A percentile compares a stretch with the other conserved stretches of the same genome.
These are phyloP conservation scores for Fragaria iinumae DNA, from an alignment of 306 rosid genomes.

Conservation along the genomic window DNA sequence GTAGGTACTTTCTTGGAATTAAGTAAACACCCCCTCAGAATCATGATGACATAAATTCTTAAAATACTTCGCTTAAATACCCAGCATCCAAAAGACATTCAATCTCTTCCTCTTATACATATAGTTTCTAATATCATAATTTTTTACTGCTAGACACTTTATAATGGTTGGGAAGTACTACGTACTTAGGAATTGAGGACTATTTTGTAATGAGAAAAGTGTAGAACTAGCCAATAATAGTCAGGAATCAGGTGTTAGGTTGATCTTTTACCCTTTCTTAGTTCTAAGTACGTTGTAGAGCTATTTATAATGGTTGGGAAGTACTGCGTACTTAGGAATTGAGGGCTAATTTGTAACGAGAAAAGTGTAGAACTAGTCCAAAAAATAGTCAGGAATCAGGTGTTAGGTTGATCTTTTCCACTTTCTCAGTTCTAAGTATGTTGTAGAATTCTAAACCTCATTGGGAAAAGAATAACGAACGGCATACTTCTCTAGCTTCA, in stretches of 20 bases:
- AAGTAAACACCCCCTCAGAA: background rate
- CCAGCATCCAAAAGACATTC: background rate
- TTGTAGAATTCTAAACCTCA: background rate
- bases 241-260: background rate
- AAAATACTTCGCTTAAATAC: background rate
- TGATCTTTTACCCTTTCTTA: background rate
- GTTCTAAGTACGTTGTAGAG: background rate
- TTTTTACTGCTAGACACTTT: background rate
- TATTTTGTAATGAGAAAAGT: background rate
- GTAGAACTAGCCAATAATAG: background rate
- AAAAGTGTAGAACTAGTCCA: background rate
- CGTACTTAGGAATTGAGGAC: background rate
- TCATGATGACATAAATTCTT: background rate
- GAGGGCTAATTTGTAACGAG: background rate
- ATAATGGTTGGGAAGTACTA: background rate
- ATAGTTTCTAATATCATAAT: background rate
- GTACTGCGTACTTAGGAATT: background rate
- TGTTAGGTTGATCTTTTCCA: background rate
- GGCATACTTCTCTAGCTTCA: background rate
- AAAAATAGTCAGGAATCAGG: background rate
- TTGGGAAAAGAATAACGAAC: background rate
- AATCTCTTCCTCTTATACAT: background rate
- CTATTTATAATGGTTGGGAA: background rate
- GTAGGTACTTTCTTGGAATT: background rate
- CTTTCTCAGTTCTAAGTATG: background rate